phyloP scores from a whole-genome alignment of 2,329 filamentous ascomycete genomes.

The Emericellopsis atlantica region DNA sequence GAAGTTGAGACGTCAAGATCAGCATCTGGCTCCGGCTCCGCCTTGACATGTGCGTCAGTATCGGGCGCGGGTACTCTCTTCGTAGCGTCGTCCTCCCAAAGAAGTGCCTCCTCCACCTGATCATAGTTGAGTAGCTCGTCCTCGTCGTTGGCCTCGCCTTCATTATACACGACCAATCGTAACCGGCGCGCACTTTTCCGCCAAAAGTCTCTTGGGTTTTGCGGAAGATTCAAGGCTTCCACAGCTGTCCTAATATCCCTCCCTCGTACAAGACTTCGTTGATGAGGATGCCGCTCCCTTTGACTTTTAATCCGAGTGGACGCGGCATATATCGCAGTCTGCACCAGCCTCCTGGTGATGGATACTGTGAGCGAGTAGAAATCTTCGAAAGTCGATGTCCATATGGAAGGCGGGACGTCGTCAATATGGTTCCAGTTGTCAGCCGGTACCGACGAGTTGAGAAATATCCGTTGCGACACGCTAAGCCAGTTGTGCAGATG shows the following conservation, averaged over 20 bases:
- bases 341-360: slow-evolving; percentile 57
- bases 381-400: slow-evolving; percentile 63
- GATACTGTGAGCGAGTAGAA: slow-evolving; percentile 57
- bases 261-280: slow-evolving; percentile 19
- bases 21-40: slow-evolving; percentile 4
- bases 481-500: slow-evolving; percentile 45
- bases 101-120: slow-evolving; percentile 27
- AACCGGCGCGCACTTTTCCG: slow-evolving; percentile 33
- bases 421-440: slow-evolving; percentile 56
- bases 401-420: slow-evolving; percentile 55
- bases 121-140: slow-evolving; percentile 24
- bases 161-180: slow-evolving; percentile 30
- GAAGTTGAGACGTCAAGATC: slow-evolving; percentile 2
- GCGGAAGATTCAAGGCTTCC: slow-evolving; percentile 29
- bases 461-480: slow-evolving; percentile 57
- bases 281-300: slow-evolving; percentile 13
- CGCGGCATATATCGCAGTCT: slow-evolving; percentile 58
- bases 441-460: slow-evolving; percentile 53
- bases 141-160: slow-evolving; percentile 14
- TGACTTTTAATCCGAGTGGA: slow-evolving; percentile 52
- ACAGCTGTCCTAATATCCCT: slow-evolving; percentile 37
- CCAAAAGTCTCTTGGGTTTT: slow-evolving; percentile 30
- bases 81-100: background rate
- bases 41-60: background rate
- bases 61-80: background rate